A percentile compares a stretch with the other conserved stretches of the same genome.
Conservation (phyloP, 2,329 filamentous ascomycete genomes). For the Microcera coccophila region DNA sequence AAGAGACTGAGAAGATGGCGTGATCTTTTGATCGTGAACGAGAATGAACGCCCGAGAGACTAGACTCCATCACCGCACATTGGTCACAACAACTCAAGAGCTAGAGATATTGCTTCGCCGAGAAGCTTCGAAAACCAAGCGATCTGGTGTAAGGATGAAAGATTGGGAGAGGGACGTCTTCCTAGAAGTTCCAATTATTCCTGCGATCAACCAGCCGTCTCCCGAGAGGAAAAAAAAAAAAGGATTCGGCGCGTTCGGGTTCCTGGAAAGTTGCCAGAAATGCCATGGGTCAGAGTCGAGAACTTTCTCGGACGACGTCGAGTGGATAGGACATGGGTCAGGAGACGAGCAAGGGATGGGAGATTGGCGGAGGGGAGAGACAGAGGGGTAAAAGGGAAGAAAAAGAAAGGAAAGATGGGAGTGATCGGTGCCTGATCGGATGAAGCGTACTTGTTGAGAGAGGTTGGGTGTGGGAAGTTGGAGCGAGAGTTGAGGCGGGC, state of each 20-base stretch:
- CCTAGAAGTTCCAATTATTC: not conserved
- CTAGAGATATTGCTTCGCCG: slow-evolving; percentile 11
- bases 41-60: not conserved
- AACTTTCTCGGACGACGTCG: slow-evolving; percentile 12
- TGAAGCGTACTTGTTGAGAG: too few relatives aligned
- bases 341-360: slow-evolving; percentile 29
- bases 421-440: not conserved
- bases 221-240: slow-evolving; percentile 3
- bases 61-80: not conserved
- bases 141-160: not conserved
- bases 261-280: not conserved
- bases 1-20: not conserved
- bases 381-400: not conserved
- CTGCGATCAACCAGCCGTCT: not conserved
- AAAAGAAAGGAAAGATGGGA: not conserved
- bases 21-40: not conserved
- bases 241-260: slow-evolving; percentile 5
- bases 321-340: too few relatives aligned
- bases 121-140: slow-evolving; percentile 1
- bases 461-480: too few relatives aligned
- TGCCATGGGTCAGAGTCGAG: slow-evolving; percentile 7
- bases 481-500: too few relatives aligned
- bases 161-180: slow-evolving; percentile 1
- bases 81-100: slow-evolving; percentile 5
- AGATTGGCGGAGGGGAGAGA: slow-evolving; percentile 23